Evolutionary conservation across 2,329 filamentous ascomycete genomes (phyloP), one percentile per base, ranked within the genome.

Genomic region (Aspergillus ibericus): DNA sequence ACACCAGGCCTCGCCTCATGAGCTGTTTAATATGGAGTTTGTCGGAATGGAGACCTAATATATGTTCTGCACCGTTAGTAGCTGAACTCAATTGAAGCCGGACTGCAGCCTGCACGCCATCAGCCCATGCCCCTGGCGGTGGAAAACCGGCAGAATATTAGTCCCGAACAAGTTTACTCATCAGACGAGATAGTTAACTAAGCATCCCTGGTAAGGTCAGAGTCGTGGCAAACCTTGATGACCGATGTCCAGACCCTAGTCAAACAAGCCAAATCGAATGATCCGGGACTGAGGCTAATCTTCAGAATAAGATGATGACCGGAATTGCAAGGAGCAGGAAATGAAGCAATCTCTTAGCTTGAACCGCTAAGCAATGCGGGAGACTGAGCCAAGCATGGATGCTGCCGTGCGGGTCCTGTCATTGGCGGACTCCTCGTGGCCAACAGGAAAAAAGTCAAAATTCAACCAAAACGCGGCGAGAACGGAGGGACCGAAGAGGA

Each of bases 321-420:
- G 15, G 13, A 13, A 15, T 15, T 16, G 5, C 22, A 22, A 16
- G 18, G 15, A 29, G 27, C n/a, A 48, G 9, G 15, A 22, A 53
- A 20, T 38, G n/a, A 27, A 16, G 18, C 25, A 35, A 27, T 27
- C 27, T 38, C n/a, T 27, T 44, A 44, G 50, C 13, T 27, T 8
- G 34, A 15, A 29, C 20, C 10, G 38, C 51, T 53, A 53, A 53
- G 51, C 51, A 53, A 29, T 53, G 51, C 38, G 38, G 44, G 44
- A 25, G 29, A 25, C 16, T 12, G 32, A 27, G 35, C 36, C 18
- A 53, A 53, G 51, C 25, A 40, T 44, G 44, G 44, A 48, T 48
- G 44, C 25, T 48, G 25, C 44, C 44, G 44, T 22, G 44, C 44
- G 44, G 44, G 27, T 27, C 44, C 44, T 48, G 44, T 53, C 36